phyloP scores from a whole-genome alignment of 345 rosid species.

The Odontarrhena argentea region DNA sequence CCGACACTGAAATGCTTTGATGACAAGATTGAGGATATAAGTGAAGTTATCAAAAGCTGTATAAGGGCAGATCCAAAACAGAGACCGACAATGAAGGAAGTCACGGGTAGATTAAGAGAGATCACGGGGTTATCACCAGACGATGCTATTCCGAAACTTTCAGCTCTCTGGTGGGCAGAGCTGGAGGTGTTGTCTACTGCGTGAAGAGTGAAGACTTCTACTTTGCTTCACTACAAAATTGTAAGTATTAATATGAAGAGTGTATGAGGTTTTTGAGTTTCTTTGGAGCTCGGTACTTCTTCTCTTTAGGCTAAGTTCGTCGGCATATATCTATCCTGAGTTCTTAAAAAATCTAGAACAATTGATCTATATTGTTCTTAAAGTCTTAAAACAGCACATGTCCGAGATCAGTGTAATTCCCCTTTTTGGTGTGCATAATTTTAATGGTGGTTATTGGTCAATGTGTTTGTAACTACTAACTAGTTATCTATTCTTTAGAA shows the following conservation, averaged over 20 bases:
- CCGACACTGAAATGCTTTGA: conserved; percentile 59
- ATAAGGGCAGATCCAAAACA: conserved; percentile 55
- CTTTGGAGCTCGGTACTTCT: conserved; percentile 31
- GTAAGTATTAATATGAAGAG: conserved; percentile 39
- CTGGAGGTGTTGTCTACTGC: conserved; percentile 80
- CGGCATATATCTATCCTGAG: conserved; percentile 16
- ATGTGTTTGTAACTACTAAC: conserved; percentile 22
- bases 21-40: conserved; percentile 53
- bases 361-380: background rate
- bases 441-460: conserved; percentile 10
- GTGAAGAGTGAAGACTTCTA: conserved; percentile 24
- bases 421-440: conserved; percentile 22
- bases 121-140: conserved; percentile 71
- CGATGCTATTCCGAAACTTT: conserved; percentile 75
- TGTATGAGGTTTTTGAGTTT: conserved; percentile 32
- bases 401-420: conserved; percentile 4
- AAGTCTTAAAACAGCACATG: background rate
- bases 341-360: conserved; percentile 13
- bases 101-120: conserved; percentile 57
- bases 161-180: conserved; percentile 96
- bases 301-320: conserved; percentile 25
- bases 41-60: conserved; percentile 68
- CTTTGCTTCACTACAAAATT: conserved; percentile 16
- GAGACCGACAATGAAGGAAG: conserved; percentile 63
- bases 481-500: background rate